These are phyloP conservation scores for Zygnema cylindricum DNA, from an alignment of 139 green algal genomes.

Conservation along the genomic window DNA sequence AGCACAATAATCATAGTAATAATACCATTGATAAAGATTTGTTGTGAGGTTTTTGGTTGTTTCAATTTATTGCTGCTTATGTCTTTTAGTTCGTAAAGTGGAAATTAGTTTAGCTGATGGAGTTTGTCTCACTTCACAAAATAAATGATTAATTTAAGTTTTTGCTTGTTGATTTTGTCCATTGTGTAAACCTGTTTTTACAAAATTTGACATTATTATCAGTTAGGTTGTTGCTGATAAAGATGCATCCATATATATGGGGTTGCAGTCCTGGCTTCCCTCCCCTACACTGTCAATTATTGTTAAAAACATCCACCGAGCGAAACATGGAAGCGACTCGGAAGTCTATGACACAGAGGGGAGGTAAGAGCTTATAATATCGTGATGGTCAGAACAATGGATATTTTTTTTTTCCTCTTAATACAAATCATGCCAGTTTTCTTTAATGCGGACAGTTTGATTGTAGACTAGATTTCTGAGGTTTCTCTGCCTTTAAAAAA, in stretches of 20 bases:
- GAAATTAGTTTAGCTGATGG: neutral
- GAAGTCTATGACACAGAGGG: conserved; percentile 62
- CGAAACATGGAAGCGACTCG: conserved; percentile 61
- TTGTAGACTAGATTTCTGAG: neutral
- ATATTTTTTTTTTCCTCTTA: no score
- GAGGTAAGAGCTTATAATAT: conserved; percentile 38
- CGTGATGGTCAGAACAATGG: no score
- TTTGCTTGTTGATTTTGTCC: neutral
- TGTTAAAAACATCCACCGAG: conserved; percentile 58
- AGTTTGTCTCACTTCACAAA: neutral
- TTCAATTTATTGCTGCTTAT: neutral
- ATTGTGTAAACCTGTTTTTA: neutral
- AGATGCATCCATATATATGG: neutral
- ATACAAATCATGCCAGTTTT: no score
- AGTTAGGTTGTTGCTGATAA: no score
- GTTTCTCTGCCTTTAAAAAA: no score
- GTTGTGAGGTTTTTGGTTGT: neutral
- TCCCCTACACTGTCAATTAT: conserved; percentile 53
- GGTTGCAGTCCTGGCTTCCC: conserved; percentile 53
- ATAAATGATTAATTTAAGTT: neutral
- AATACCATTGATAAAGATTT: neutral
- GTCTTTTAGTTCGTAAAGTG: neutral
- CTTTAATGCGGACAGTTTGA: no score
- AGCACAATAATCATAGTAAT: conserved; percentile 8
- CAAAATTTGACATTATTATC: neutral